Percentiles rank a stretch among this genome's conserved stretches.
Evolutionary conservation across 2,329 filamentous ascomycete genomes (phyloP).

Genomic region (Nemania diffusa): DNA sequence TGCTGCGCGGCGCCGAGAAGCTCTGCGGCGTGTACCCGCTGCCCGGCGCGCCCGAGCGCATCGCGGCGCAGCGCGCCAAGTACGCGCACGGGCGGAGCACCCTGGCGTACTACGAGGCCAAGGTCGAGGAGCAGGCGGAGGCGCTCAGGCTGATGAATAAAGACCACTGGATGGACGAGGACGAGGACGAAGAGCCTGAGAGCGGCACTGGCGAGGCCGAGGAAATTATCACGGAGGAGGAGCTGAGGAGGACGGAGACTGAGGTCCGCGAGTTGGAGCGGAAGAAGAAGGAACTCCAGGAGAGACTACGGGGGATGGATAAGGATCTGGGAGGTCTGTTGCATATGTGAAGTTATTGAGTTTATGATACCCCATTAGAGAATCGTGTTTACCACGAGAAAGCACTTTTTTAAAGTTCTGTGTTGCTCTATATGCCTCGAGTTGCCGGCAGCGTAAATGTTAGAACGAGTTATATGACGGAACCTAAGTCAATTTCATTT

Average conservation of each 20-base stretch:
- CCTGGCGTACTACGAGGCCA: constrained; percentile 80
- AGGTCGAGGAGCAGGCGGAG: constrained; percentile 79
- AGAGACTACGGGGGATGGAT: constrained; percentile 63
- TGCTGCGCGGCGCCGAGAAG: constrained; percentile 89
- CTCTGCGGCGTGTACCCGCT: constrained; percentile 88
- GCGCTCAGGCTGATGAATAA: constrained; percentile 79
- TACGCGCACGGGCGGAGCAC: constrained; percentile 78
- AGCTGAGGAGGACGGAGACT: constrained; percentile 75
- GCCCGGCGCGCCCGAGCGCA: constrained; percentile 80
- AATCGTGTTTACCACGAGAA: constrained; percentile 6
- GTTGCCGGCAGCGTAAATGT: not conserved
- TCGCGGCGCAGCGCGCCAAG: constrained; percentile 75
- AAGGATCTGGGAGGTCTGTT: constrained; percentile 66
- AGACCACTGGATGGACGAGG: constrained; percentile 66
- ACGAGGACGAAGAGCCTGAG: constrained; percentile 54
- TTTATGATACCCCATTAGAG: constrained; percentile 36
- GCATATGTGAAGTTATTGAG: constrained; percentile 56
- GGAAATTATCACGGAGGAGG: constrained; percentile 71
- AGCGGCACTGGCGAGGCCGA: constrained; percentile 51
- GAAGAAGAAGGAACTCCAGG: constrained; percentile 67
- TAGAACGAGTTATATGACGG: no score
- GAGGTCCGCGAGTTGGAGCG: constrained; percentile 67
- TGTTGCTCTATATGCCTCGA: no score
- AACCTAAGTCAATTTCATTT: no score
- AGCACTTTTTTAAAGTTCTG: no score